Base-by-base conservation (phyloP, 2,329 filamentous ascomycete species). In the Myriosclerotinia duriaeana region DNA sequence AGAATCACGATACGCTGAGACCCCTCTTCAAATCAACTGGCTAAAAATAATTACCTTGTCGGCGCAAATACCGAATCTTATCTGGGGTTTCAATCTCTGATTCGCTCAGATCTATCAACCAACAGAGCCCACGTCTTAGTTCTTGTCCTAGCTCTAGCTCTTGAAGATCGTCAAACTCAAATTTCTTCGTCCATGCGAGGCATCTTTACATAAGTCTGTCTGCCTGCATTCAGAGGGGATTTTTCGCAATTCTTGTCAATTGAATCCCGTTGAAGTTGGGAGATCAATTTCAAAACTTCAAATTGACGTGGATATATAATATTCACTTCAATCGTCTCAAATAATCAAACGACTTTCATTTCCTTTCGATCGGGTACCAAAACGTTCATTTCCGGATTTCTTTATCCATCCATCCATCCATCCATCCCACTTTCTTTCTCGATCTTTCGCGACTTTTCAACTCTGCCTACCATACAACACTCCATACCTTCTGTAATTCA, bases 401-500 rank as follows among this genome's bases (percentile, higher is more conserved):
- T 26, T 34, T 64, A 12, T 26, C 14, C 17, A 1, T 44, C 3
- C 26, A 12, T 26, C 14, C 17, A 1, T 44, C 3, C 26, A 17
- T 42, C 14, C 26, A 40, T 22, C 26, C 48, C 34, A 54, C 30
- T 26, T 44, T 62, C 36, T 38, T 46, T 22, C 17, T 26, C 34
- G 22, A 36, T 64, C 59, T 48, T 15, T 40, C 22, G 26, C 30
- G 30, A 59, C 34, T n/a, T 26, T n/a, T 20, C 20, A 42, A 26
- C 26, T 60, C 20, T 60, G 20, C 26, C 34, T 17, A 38, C 61
- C 20, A 34, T n/a, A 55, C 36, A 36, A 12, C 42, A 40, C 34
- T 30, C 15, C 55, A 69, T 68, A 69, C 36, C 59, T 58, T 58
- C 42, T 69, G 63, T 70, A 69, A 69, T 66, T 59, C 52, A 54